These are phyloP conservation scores for Paraphaeosphaeria sporulosa DNA, from an alignment of 2,329 filamentous ascomycete species.

Conservation along the genomic window DNA sequence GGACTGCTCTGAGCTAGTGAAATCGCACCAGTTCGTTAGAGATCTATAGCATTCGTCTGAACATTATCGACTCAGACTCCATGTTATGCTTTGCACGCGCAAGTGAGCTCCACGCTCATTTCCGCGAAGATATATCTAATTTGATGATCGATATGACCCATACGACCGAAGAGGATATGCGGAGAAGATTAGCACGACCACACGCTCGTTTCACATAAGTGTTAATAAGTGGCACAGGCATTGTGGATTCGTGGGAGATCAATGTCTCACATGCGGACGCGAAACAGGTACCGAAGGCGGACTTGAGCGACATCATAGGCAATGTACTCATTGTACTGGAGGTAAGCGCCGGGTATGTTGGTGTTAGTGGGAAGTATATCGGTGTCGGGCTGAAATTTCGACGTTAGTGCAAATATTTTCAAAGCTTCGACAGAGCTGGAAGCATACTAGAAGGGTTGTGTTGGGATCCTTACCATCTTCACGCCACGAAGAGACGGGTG, in stretches of 20 bases:
- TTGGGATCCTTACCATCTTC: constrained; percentile 65
- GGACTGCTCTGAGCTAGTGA: no score
- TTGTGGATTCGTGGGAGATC: background rate
- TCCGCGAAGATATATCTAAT: no score
- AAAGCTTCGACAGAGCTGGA: background rate
- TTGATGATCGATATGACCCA: no score
- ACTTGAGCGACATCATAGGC: constrained; percentile 74
- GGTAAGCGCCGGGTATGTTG: constrained; percentile 53
- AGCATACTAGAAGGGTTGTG: background rate
- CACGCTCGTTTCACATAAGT: no score
- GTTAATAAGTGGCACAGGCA: background rate
- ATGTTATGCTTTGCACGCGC: background rate
- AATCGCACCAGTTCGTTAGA: background rate
- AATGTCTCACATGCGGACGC: constrained; percentile 53
- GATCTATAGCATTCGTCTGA: no score
- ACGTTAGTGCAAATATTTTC: constrained; percentile 16
- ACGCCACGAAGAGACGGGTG: constrained; percentile 71
- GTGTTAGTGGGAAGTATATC: constrained; percentile 57
- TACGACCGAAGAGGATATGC: no score
- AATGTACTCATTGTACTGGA: constrained; percentile 79
- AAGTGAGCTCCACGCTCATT: no score
- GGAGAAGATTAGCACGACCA: no score
- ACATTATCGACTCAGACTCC: background rate
- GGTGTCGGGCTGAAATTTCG: constrained; percentile 32
- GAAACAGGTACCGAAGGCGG: constrained; percentile 73